phyloP scores from a whole-genome alignment of 2,329 filamentous ascomycete species.

The Pseudopithomyces chartarum region DNA sequence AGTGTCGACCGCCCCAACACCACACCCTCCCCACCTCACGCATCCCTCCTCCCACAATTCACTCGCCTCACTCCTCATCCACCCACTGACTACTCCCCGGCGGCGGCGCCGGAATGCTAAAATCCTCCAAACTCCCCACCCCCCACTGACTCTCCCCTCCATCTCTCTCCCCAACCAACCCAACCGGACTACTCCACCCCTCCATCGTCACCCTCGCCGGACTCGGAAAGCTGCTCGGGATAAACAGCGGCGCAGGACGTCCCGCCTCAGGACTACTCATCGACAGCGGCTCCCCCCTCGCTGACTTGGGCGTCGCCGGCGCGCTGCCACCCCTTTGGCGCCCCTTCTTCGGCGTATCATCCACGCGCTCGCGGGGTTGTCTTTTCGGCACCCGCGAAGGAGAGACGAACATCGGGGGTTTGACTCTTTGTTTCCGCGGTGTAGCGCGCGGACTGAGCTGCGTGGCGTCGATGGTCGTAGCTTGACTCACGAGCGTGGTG shows the following conservation, averaged over 20 bases:
- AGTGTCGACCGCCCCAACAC: background rate
- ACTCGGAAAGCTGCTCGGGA: slow-evolving; percentile 42
- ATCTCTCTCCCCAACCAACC: background rate
- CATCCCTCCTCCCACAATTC: background rate
- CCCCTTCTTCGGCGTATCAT: slow-evolving; percentile 29
- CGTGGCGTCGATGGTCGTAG: slow-evolving; percentile 36
- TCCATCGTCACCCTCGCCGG: slow-evolving; percentile 24
- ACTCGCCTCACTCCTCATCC: slow-evolving; percentile 11
- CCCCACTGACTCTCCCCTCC: slow-evolving; percentile 17
- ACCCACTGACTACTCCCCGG: slow-evolving; percentile 19
- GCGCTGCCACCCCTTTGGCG: slow-evolving; percentile 1
- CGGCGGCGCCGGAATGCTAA: slow-evolving; percentile 39
- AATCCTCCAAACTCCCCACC: slow-evolving; percentile 33
- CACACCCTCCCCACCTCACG: background rate
- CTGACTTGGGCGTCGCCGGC: slow-evolving; percentile 23
- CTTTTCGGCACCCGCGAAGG: slow-evolving; percentile 20
- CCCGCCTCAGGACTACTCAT: slow-evolving; percentile 13
- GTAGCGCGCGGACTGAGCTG: slow-evolving; percentile 15
- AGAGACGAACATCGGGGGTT: background rate
- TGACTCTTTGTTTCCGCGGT: slow-evolving; percentile 3
- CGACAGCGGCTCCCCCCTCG: background rate
- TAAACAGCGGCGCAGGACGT: slow-evolving; percentile 36
- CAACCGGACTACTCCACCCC: slow-evolving; percentile 33
- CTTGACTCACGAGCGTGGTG: slow-evolving; percentile 32
- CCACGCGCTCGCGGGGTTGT: too few relatives aligned